Percentiles rank a stretch among this genome's conserved stretches.
Evolutionary conservation across 2,329 filamentous ascomycete species (phyloP).

Genomic region (Talaromyces sp.): DNA sequence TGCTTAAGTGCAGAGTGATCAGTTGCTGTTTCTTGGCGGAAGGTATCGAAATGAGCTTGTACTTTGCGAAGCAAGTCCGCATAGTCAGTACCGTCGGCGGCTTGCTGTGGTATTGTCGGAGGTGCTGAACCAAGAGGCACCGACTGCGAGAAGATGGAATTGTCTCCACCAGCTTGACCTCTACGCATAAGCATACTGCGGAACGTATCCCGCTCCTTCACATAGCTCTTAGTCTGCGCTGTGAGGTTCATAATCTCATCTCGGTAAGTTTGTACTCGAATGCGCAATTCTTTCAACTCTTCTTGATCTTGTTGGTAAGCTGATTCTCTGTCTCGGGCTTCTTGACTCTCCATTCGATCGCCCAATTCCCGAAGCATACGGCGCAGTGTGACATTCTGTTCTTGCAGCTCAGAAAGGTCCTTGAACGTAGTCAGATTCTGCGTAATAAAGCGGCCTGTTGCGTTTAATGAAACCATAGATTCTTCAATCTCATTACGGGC

Average conservation of each 20-base stretch:
- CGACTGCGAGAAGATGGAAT: conserved; percentile 69
- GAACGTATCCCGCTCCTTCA: conserved; percentile 96
- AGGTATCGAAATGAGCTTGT: conserved; percentile 84
- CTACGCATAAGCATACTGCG: conserved; percentile 83
- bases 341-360: conserved; percentile 85
- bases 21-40: conserved; percentile 77
- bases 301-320: conserved; percentile 58
- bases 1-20: conserved; percentile 80
- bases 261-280: conserved; percentile 71
- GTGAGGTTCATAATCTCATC: conserved; percentile 82
- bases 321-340: conserved; percentile 63
- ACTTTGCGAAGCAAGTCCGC: conserved; percentile 79
- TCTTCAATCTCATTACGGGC: conserved; percentile 73
- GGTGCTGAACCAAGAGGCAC: conserved; percentile 55
- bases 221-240: conserved; percentile 84
- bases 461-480: conserved; percentile 69
- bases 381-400: conserved; percentile 81
- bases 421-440: conserved; percentile 88
- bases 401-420: conserved; percentile 76
- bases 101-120: conserved; percentile 43
- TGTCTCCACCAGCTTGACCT: conserved; percentile 57
- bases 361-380: conserved; percentile 80
- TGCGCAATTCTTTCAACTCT: conserved; percentile 69
- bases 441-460: conserved; percentile 85
- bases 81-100: conserved; percentile 63